These are phyloP conservation scores for Dipteronia sinensis DNA, from an alignment of 345 rosid species.

Conservation along the genomic window DNA sequence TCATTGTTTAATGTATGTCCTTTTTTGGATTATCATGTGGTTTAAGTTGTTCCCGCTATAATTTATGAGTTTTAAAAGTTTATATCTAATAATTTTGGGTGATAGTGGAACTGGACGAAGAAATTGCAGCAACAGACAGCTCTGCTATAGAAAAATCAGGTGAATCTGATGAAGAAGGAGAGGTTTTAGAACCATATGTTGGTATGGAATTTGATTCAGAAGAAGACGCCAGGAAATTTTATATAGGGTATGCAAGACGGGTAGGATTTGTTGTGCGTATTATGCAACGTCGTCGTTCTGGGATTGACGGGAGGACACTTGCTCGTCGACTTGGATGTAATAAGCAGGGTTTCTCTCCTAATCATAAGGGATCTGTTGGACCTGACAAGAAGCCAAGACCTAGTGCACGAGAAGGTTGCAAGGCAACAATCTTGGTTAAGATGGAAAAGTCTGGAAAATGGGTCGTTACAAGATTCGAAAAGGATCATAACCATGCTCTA, in stretches of 20 bases:
- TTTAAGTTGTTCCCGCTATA: neutral
- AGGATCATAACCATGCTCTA: conserved; percentile 78
- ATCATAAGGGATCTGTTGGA: conserved; percentile 39
- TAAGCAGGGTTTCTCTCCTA: conserved; percentile 79
- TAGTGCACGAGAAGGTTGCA: conserved; percentile 83
- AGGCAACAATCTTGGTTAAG: conserved; percentile 74
- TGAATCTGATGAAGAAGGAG: conserved; percentile 33
- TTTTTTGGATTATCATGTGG: neutral
- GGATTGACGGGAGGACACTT: conserved; percentile 74
- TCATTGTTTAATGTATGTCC: neutral
- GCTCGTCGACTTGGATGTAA: conserved; percentile 87
- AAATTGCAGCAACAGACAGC: conserved; percentile 31
- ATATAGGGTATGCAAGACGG: conserved; percentile 61
- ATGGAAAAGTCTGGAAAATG: conserved; percentile 83
- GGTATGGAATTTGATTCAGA: conserved; percentile 86
- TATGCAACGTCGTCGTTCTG: conserved; percentile 84
- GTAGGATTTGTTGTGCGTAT: conserved; percentile 72
- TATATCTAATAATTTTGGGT: conserved; percentile 5
- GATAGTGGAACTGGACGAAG: conserved; percentile 58
- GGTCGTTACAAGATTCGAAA: conserved; percentile 78
- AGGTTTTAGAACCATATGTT: conserved; percentile 57
- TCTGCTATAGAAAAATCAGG: conserved; percentile 39
- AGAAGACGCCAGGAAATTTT: conserved; percentile 69
- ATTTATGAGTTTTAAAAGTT: neutral
- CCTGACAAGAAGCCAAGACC: conserved; percentile 58